Evolutionary conservation across 2,329 filamentous ascomycete genomes (phyloP), one percentile per base, ranked within the genome.

Genomic region (Dothidotthia symphoricarpi): DNA sequence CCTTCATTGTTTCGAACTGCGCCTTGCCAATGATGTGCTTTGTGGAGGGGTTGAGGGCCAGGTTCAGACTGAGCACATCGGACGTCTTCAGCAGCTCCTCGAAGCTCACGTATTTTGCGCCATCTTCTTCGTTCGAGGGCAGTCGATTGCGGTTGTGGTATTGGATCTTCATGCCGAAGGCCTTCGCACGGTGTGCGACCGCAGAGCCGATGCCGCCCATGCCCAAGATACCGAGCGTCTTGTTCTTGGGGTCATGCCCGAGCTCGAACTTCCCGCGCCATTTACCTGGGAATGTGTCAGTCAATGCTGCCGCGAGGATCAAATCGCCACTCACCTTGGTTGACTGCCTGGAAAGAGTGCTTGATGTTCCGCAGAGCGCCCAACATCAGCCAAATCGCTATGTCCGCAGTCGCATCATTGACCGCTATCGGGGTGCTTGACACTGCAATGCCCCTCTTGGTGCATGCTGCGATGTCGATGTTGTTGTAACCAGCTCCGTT

Each of bases 401-500:
- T 62, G 24, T 74, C 70, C 6, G 71, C 75, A 11, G 75, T 78
- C 4, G 74, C 70, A 39, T 76, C 73, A 28, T 77, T 72, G 16
- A 75, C 71, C 1, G 71, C 72, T 24, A 71, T 67, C 0, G 72
- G 72, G 2, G 71, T 74, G 44, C 71, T 64, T 47, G 69, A 69
- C n/a, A 74, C 66, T 1, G 57, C 50, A 16, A 75, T 73, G 3
- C 66, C 66, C 48, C 49, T 69, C 45, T 69, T 58, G 16, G 74
- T 75, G 57, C 76, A 80, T 15, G 72, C 74, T 1, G 68, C 59
- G 11, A 80, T 67, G 41, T 81, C 77, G 31, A 82, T 74, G 49
- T 80, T 80, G 55, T 81, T 78, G 59, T 82, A 82, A 3, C 78
- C 78, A 2, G 78, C 78, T 12, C 78, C 70, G 34, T 73, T 72